Base-by-base conservation (phyloP, 495 filamentous ascomycete genomes). In the Penicillium ochrochloron region DNA sequence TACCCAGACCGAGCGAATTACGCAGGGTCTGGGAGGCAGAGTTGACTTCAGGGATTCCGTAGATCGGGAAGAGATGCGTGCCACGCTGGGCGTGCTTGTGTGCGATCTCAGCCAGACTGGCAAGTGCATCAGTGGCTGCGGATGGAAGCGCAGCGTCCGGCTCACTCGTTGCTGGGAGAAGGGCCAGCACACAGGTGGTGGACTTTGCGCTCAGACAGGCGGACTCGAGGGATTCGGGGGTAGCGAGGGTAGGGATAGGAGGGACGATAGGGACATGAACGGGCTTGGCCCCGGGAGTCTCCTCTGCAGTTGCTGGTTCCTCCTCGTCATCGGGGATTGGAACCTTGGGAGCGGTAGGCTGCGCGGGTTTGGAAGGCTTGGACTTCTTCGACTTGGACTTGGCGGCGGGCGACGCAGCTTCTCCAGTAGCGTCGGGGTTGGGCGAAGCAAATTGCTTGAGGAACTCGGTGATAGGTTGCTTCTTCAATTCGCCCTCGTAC, bases 401-500 rank as follows among this genome's bases (percentile, higher is more conserved):
- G 14, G 88, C 81, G 9, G 87, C 85, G 5, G 89, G 82, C 25
- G 48, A 58, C 17, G 54, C 60, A 21, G 51, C 61, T 33, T 51
- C 42, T 25, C 67, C 67, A 11, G 59, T 62, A 15, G 71, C 71
- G 69, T 94, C 90, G 23, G 88, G 86, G 74, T 94, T 92, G 3
- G 92, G 90, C 39, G 84, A 64, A 0, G 89, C 89, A 37, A 85
- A 86, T 73, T 95, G 90, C 51, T 89, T 89, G 33, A 99, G 83
- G 80, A 97, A 99, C 50, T 88, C 82, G 50, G 92, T 83, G 73
- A 99, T 89, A 37, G 86, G 82, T 23, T 89, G 84, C 77, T 97
- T 97, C 78, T 92, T 93, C 72, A 97, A 80, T 70, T 96, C 90
- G 10, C 95, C 94, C 23, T 92, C 82, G 71, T 94, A 97, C 33